Conservation (phyloP, 108 stramenopile genomes). For the Fragilariopsis cylindrus region DNA sequence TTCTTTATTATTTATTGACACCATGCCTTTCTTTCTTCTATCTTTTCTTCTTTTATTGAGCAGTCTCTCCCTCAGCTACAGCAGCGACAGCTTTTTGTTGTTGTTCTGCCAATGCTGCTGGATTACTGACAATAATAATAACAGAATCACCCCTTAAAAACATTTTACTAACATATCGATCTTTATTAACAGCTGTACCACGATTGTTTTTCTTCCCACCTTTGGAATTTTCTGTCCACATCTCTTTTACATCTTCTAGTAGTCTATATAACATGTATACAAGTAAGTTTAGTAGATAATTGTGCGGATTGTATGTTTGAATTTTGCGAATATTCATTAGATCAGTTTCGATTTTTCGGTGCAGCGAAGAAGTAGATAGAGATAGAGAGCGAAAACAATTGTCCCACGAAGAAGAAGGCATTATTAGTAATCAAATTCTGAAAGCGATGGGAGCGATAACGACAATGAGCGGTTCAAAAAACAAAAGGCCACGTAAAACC, state of each 20-base stretch:
- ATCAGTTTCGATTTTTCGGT: too few relatives aligned
- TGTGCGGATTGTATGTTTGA: not conserved
- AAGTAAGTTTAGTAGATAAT: not conserved
- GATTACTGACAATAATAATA: conserved; percentile 92
- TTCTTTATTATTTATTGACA: too few relatives aligned
- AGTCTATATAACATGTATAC: conserved; percentile 55
- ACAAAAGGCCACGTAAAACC: not conserved
- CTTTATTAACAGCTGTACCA: conserved; percentile 91
- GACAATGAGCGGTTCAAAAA: not conserved
- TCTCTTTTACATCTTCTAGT: conserved; percentile 98
- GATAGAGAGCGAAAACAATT: too few relatives aligned
- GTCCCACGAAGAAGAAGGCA: too few relatives aligned
- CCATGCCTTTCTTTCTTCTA: too few relatives aligned
- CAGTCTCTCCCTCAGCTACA: too few relatives aligned
- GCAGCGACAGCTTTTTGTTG: not conserved
- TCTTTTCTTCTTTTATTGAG: too few relatives aligned
- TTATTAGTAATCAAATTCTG: too few relatives aligned
- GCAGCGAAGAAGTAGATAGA: too few relatives aligned
- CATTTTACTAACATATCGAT: conserved; percentile 98
- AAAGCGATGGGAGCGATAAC: not conserved
- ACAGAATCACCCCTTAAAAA: conserved; percentile 99
- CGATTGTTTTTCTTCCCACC: conserved; percentile 89
- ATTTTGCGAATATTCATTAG: too few relatives aligned
- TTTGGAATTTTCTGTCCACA: conserved; percentile 98
- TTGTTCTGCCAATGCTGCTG: conserved; percentile 67